phyloP scores from a whole-genome alignment of 2,329 filamentous ascomycete genomes.

The Nothophaeocryptopus gaeumannii region DNA sequence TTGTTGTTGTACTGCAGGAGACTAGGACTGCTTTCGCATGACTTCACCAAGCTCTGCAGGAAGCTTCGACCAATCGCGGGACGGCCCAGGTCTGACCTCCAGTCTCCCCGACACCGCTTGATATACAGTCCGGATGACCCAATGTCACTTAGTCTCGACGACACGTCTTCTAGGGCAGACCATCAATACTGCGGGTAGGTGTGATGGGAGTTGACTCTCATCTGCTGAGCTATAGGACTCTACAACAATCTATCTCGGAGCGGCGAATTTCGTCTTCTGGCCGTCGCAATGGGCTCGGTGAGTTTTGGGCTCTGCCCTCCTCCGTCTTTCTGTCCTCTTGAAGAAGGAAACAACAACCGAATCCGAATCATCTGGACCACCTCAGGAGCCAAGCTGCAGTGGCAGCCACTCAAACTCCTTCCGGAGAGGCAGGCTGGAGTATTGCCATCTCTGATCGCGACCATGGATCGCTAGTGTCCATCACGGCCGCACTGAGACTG shows the following conservation, averaged over 20 bases:
- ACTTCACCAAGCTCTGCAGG: not conserved
- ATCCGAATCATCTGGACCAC: not conserved
- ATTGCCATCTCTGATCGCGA: slow-evolving; percentile 11
- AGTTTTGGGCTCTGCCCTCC: too few relatives aligned
- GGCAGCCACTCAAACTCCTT: not conserved
- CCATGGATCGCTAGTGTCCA: slow-evolving; percentile 14
- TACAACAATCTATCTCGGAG: not conserved
- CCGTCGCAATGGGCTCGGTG: not conserved
- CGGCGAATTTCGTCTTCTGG: not conserved
- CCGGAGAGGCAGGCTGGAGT: slow-evolving; percentile 3
- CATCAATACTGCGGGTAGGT: not conserved
- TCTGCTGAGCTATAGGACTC: not conserved
- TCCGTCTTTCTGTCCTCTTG: not conserved
- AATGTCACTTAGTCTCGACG: not conserved
- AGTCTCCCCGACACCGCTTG: not conserved
- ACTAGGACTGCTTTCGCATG: not conserved
- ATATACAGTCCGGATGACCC: not conserved
- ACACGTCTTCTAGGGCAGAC: not conserved
- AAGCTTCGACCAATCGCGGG: not conserved
- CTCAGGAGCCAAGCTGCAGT: not conserved
- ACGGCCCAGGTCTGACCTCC: not conserved
- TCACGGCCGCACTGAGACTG: slow-evolving; percentile 16
- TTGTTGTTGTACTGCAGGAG: not conserved
- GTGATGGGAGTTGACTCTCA: not conserved
- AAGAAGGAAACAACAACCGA: not conserved